phyloP scores from a whole-genome alignment of 345 rosid genomes.

The Populus nigra region DNA sequence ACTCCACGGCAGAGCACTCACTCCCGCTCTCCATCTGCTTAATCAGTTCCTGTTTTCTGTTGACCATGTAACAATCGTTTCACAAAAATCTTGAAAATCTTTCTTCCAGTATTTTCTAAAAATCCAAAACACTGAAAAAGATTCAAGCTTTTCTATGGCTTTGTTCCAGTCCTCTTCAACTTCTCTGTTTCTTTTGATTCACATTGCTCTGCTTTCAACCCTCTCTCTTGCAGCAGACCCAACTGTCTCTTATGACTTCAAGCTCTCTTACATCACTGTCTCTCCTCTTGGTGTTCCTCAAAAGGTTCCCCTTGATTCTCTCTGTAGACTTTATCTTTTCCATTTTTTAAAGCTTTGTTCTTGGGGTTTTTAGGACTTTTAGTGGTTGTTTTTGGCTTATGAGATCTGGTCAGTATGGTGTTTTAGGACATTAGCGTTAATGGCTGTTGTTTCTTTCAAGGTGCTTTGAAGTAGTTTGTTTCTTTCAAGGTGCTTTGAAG shows the following conservation, averaged over 20 bases:
- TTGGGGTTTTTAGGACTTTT: background rate
- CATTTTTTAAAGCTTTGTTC: background rate
- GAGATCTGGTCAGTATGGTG: constrained; percentile 2
- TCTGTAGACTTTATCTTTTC: background rate
- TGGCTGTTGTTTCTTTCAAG: background rate
- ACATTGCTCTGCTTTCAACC: constrained; percentile 42
- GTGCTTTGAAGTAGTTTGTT: background rate
- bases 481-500: background rate
- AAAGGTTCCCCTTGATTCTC: constrained; percentile 41
- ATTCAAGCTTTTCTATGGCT: constrained; percentile 2
- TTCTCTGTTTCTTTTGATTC: constrained; percentile 25
- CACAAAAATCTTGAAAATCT: background rate
- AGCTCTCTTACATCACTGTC: constrained; percentile 59
- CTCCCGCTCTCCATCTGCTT: background rate
- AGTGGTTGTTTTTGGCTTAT: background rate
- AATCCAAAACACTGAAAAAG: background rate
- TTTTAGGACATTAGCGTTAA: background rate
- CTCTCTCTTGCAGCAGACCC: constrained; percentile 65
- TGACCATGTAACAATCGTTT: background rate
- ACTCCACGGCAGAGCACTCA: background rate
- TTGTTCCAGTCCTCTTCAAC: background rate
- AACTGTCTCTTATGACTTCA: constrained; percentile 45
- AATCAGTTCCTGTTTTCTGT: background rate
- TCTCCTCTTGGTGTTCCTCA: constrained; percentile 91
- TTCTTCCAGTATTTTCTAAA: background rate